Base-by-base conservation (phyloP, 2,329 filamentous ascomycete genomes). In the Cercospora citrullina region DNA sequence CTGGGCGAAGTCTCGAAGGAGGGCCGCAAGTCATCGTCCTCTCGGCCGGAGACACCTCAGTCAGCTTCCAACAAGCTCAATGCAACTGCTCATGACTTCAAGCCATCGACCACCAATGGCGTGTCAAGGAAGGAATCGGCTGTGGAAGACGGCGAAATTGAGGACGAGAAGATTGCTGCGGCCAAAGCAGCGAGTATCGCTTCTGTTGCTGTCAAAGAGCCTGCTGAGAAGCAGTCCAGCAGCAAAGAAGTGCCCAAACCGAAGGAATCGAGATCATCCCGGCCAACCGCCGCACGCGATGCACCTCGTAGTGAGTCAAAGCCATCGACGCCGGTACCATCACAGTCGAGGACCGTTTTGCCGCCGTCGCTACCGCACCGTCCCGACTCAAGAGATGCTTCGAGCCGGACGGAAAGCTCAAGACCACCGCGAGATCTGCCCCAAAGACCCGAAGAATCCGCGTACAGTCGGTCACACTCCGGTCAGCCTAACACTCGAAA, bases 61-160 rank as follows among this genome's bases (percentile, higher is more conserved):
- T 80, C 83, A 42, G 66, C 60, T n/a, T 57, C 80, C 31, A 79
- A 75, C 4, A 82, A 83, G 63, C 77, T 86, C 36, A 82, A 79
- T 71, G 83, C 89, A 16, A 85, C 83, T 16, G 90, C 90, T 9
- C 77, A 84, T 10, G 87, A 91, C 36, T 92, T 92, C 78, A 90
- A 87, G 74, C 87, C 90, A 4, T 72, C 64, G 31, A 64, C 72
- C 16, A 71, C 76, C 31, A 78, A 67, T 69, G 77, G 78, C 69
- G 86, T 12, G 4, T 9, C 51, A 3, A 70, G 70, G n/a, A 77
- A 76, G 60, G 72, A 69, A 16, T 71, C 71, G n/a, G 69, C 63
- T 14, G 68, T 66, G 51, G 90, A 93, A 76, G 90, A 93, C 75
- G 90, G 90, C 21, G 90, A 93, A 76, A 89, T 92, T 26, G 87